These are phyloP conservation scores for Aspergillus sp. DNA, from an alignment of 2,329 filamentous ascomycete species.

Conservation along the genomic window DNA sequence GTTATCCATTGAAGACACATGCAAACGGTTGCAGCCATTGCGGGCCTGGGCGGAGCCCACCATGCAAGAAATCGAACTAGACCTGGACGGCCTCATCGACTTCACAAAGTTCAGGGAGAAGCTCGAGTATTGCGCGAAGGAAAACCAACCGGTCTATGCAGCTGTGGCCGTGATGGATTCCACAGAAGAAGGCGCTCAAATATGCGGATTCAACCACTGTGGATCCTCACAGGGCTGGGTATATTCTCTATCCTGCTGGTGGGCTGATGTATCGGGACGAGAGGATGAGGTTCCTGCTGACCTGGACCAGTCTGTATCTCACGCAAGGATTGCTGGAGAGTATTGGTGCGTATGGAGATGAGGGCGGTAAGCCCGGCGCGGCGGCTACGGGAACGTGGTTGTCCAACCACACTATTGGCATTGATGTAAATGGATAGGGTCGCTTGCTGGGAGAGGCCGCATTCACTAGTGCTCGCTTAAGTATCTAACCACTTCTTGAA, in stretches of 20 bases:
- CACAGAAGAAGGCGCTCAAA: constrained; percentile 42
- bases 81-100: constrained; percentile 36
- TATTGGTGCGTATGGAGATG: constrained; percentile 41
- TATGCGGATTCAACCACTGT: constrained; percentile 43
- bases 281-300: constrained; percentile 39
- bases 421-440: constrained; percentile 38
- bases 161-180: constrained; percentile 44
- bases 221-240: constrained; percentile 45
- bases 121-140: constrained; percentile 13
- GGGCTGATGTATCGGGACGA: constrained; percentile 41
- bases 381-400: constrained; percentile 42
- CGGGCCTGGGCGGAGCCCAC: constrained; percentile 42
- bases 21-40: constrained; percentile 28
- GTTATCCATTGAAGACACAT: neutral
- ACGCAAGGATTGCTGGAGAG: constrained; percentile 34
- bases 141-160: constrained; percentile 32
- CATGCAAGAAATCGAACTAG: constrained; percentile 36
- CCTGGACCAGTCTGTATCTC: constrained; percentile 40
- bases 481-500: neutral
- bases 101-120: constrained; percentile 12
- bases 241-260: constrained; percentile 44
- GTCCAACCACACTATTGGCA: constrained; percentile 39
- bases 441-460: constrained; percentile 38
- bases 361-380: constrained; percentile 45
- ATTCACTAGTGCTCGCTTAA: constrained; percentile 39